Evolutionary conservation across 768 basidiomycete genomes (phyloP).

Genomic region (Psilocybe azurescens): DNA sequence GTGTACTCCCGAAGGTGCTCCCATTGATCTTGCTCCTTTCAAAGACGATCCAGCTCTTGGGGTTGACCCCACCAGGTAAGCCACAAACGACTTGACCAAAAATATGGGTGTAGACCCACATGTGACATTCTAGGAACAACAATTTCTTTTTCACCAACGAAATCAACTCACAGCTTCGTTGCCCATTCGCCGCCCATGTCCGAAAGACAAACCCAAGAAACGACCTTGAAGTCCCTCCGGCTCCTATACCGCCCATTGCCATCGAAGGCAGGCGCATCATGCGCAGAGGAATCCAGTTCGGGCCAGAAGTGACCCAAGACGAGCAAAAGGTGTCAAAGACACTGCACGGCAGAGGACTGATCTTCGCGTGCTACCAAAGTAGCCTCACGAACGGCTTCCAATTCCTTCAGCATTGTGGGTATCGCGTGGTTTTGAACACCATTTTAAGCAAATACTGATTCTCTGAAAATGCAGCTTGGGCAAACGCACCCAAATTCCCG

Average conservation of each 20-base stretch:
- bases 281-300: constrained; percentile 56
- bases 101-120: neutral
- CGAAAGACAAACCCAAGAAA: constrained; percentile 53
- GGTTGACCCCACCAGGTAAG: constrained; percentile 39
- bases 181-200: constrained; percentile 55
- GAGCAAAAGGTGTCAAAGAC: constrained; percentile 45
- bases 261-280: constrained; percentile 44
- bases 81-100: neutral
- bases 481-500: constrained; percentile 42
- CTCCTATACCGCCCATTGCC: constrained; percentile 18
- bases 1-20: constrained; percentile 38
- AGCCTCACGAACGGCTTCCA: constrained; percentile 45
- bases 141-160: constrained; percentile 46
- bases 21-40: constrained; percentile 49
- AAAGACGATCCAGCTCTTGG: constrained; percentile 45
- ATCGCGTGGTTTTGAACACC: neutral
- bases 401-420: constrained; percentile 46
- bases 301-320: constrained; percentile 49
- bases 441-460: neutral
- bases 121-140: constrained; percentile 37
- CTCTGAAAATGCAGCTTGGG: constrained; percentile 35
- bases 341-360: constrained; percentile 49
- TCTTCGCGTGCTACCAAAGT: constrained; percentile 49
- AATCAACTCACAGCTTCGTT: constrained; percentile 38
- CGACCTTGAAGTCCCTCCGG: constrained; percentile 38